Evolutionary conservation across 2,329 filamentous ascomycete species (phyloP).

Genomic region (Venturia carpophila): DNA sequence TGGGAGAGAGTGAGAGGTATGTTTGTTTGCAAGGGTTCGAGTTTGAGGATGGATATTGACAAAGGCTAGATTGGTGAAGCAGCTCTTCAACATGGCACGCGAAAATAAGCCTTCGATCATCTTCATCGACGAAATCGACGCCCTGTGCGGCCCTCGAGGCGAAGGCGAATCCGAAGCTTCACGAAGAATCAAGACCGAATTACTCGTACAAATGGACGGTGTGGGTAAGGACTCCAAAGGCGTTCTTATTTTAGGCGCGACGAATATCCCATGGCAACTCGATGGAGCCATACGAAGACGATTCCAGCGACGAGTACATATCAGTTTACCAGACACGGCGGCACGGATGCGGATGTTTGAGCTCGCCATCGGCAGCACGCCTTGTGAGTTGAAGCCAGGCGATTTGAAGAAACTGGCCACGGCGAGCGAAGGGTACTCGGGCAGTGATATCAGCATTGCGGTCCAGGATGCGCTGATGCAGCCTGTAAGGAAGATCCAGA

Average conservation of each 20-base stretch:
- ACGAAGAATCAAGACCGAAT: constrained; percentile 94
- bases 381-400: constrained; percentile 67
- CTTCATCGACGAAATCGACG: constrained; percentile 97
- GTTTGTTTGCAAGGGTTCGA: constrained; percentile 22
- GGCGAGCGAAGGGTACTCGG: constrained; percentile 87
- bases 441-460: constrained; percentile 90
- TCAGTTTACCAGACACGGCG: constrained; percentile 78
- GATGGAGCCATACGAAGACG: constrained; percentile 91
- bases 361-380: constrained; percentile 85
- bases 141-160: constrained; percentile 81
- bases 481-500: constrained; percentile 91
- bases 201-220: constrained; percentile 98
- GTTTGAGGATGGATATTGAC: constrained; percentile 19
- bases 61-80: constrained; percentile 70
- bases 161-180: constrained; percentile 98
- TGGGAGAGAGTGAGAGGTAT: constrained; percentile 96
- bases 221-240: constrained; percentile 93
- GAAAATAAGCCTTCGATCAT: constrained; percentile 98
- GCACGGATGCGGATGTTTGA: constrained; percentile 94
- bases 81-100: constrained; percentile 93
- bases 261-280: constrained; percentile 98
- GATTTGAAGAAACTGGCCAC: constrained; percentile 76
- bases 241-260: constrained; percentile 89
- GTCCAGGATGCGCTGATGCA: constrained; percentile 98
- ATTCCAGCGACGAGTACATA: constrained; percentile 94